Conservation (phyloP, 768 basidiomycete species). For the Tulasnella calospora region DNA sequence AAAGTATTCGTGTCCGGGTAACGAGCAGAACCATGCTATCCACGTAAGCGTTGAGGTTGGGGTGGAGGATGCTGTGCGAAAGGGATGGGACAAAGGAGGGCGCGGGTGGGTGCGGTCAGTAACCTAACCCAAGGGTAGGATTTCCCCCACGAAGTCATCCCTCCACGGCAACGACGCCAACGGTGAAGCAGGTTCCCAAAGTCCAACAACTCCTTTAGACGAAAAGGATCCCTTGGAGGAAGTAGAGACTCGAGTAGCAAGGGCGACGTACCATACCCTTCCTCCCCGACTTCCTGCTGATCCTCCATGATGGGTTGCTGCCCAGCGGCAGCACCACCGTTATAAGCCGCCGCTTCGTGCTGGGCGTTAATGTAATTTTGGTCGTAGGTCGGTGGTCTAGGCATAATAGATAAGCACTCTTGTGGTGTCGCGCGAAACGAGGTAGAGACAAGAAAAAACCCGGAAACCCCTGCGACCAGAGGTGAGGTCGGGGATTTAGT, state of each 20-base stretch:
- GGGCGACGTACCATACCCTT: conserved; percentile 22
- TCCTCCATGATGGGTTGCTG: conserved; percentile 19
- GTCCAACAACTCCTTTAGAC: not conserved
- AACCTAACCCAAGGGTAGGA: not conserved
- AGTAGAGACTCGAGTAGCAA: not conserved
- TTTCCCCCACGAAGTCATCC: not conserved
- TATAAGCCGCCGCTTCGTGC: not conserved
- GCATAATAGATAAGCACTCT: not conserved
- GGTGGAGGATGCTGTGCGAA: conserved; percentile 67
- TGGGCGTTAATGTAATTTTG: not conserved
- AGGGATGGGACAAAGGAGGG: not conserved
- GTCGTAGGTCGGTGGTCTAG: not conserved
- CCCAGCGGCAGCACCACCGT: not conserved
- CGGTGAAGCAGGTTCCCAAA: not conserved
- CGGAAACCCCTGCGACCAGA: not conserved
- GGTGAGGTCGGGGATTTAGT: not conserved
- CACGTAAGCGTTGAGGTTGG: conserved; percentile 89
- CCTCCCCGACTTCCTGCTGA: conserved; percentile 21
- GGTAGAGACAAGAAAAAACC: not conserved
- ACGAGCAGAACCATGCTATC: conserved; percentile 94
- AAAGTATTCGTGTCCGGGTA: conserved; percentile 96
- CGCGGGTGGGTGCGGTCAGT: not conserved
- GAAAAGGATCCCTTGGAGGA: too few relatives aligned
- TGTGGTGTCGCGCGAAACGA: not conserved
- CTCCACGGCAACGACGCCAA: not conserved